Evolutionary conservation across 2,329 filamentous ascomycete species (phyloP), one percentile per base, ranked within the genome.

Genomic region (Mariannaea elegans): DNA sequence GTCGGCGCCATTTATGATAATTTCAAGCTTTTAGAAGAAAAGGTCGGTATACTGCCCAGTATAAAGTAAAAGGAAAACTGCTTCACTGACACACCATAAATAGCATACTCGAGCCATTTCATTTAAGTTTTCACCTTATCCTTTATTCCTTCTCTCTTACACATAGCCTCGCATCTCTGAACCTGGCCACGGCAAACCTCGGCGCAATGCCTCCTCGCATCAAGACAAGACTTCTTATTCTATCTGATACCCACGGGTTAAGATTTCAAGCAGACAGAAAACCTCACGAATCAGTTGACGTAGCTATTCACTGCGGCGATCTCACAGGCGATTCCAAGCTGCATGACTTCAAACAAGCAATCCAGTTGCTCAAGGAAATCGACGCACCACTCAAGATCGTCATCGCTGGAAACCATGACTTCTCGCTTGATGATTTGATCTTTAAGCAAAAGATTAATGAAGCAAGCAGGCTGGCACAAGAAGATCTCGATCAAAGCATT

Each of bases 401-500:
- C 7, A 84, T 86, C 41, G 75, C 82, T 2, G 82, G 83, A 1
- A 85, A 84, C 50, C 81, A 85, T 59, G 81, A 86, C 59, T 82
- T 82, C 38, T 78, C 75, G 0, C 69, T 80, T 2, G 77, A 80
- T 29, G 42, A 61, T 2, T 63, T 65, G 0, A 66, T 66, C 0
- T 85, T 81, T 47, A 58, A 73, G 39, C 9, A 59, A 2, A 74
- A 73, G 39, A 51, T 74, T 1, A 14, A 19, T 0, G 68, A 72
- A 27, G 58, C 65, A n/a, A n/a, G n/a, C n/a, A n/a, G n/a, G n/a
- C n/a, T 45, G 18, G 19, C 51, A 61, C 56, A n/a, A 32, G 47
- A 3, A n/a, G n/a, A n/a, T n/a, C n/a, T n/a, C n/a, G n/a, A n/a
- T n/a, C n/a, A n/a, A n/a, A n/a, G n/a, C n/a, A n/a, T n/a, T n/a